Evolutionary conservation across 805 yeast genomes (phyloP), one percentile per base, ranked within the genome.

Genomic region (Kuraishia piskuri): DNA sequence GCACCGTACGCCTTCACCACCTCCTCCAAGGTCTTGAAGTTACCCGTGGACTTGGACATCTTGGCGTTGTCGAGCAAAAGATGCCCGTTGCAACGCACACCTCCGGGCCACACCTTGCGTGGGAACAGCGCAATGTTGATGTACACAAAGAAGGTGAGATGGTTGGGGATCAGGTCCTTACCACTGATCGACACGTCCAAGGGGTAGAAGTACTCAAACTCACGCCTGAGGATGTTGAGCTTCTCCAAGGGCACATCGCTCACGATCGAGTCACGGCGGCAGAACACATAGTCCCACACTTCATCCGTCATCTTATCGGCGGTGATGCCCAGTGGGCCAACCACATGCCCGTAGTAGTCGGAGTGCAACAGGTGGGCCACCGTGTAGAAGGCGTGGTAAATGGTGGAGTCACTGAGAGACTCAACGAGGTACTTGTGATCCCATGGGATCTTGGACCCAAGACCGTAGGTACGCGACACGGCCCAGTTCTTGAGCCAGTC

Each of bases 401-500:
- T 77, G 22, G 99, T 94, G 23, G 98, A 92, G 71, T 94, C 99
- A 40, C 97, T 88, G 62, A 94, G 78, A 21, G 97, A 90, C 75
- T 94, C 99, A 54, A 94, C 92, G 64, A 94, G 80, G 66, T 87
- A 91, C 67, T 85, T 84, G 59, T 87, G 86, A 75, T 94, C 99
- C 99, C 99, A 94, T 55, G 99, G 99, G 60, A 94, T 81, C 66
- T 76, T 84, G 54, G 97, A 84, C 68, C 99, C 99, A 61, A 94
- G 78, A 68, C 99, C 99, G 63, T 89, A 94, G 54, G 96, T 85
- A 77, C 99, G 88, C 55, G 96, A 89, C 55, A 94, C 89, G 52
- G 99, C 98, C 99, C 99, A 94, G 76, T 90, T 91, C 74, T 86
- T 88, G 65, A 94, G 82, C 99, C 99, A 94, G 61, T 86, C 95